Evolutionary conservation across 176 grass and related monocot species (phyloP).

Genomic region (Canna indica): DNA sequence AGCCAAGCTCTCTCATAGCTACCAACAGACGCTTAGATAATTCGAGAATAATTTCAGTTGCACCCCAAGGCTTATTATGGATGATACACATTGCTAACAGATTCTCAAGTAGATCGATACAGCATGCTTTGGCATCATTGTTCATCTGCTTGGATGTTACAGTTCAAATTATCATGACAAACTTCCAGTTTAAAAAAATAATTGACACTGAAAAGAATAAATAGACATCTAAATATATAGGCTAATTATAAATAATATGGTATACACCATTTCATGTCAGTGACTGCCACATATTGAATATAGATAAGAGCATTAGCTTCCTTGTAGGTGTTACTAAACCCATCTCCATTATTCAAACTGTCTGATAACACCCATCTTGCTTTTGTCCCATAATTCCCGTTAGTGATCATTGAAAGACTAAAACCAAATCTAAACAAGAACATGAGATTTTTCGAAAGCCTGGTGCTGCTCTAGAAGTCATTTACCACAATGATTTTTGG

Average conservation of each 20-base stretch:
- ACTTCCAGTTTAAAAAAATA: not conserved
- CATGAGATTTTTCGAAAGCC: too few species aligned
- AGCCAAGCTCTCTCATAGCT: conserved; percentile 53
- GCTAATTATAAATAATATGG: not conserved
- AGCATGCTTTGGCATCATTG: conserved; percentile 35
- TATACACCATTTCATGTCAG: not conserved
- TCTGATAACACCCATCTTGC: not conserved
- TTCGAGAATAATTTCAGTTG: conserved; percentile 40
- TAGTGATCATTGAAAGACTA: not conserved
- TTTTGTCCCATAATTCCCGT: not conserved
- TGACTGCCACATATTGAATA: not conserved
- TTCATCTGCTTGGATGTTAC: conserved; percentile 38
- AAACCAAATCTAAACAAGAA: not conserved
- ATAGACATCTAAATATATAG: not conserved
- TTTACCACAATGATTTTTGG: too few species aligned
- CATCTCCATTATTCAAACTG: not conserved
- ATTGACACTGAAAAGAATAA: not conserved
- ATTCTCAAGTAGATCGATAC: conserved; percentile 44
- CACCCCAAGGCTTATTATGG: conserved; percentile 42
- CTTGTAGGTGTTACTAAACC: not conserved
- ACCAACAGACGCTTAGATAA: conserved; percentile 56
- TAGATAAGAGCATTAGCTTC: not conserved
- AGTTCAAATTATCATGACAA: conserved; percentile 1
- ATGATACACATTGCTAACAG: conserved; percentile 49
- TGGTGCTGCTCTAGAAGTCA: too few species aligned